Evolutionary conservation across 1,284 basidiomycete genomes (phyloP), one percentile per base, ranked within the genome.

Genomic region (Ganoderma boninense): DNA sequence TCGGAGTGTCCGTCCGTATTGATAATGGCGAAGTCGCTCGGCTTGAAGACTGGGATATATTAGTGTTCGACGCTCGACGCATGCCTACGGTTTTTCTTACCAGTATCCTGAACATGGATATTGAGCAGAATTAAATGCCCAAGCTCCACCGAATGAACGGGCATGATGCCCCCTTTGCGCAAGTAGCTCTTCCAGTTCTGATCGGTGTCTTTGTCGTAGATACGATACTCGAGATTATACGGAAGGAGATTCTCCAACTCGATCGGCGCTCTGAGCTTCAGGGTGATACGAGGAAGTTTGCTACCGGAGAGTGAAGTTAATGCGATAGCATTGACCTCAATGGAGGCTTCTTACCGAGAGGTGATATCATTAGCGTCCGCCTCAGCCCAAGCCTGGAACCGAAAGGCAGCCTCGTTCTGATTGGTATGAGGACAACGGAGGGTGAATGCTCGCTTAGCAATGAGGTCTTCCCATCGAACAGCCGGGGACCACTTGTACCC

Each of bases 21-120:
- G 83, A 99, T 97, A 80, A 99, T 99, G 2, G 96, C 93, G 77
- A 99, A 99, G 74, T 99, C 97, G 80, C 96, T 97, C n/a, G 96
- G 94, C 76, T 95, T 95, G 86, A 96, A 97, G n/a, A 90, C 95
- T 93, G 77, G 16, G 42, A 32, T 46, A 61, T 26, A 62, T 46
- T 64, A 54, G 23, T 52, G 4, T 26, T 54, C 66, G 57, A 26
- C 40, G n/a, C 23, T 46, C 2, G 59, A 63, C 44, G 32, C 32
- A 8, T 23, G 23, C 6, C 35, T 38, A n/a, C 7, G 20, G 38
- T 29, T 23, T 13, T 40, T 44, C 85, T 80, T 74, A 95, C 96
- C 90, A 62, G 95, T 95, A 74, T 98, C 97, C 81, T 99, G 94
- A 2, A 98, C 87, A 63, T 94, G 90, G 40, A 99, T 87, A 75